phyloP scores from a whole-genome alignment of 2,329 filamentous ascomycete genomes.

The Sordariomycetes sp. region DNA sequence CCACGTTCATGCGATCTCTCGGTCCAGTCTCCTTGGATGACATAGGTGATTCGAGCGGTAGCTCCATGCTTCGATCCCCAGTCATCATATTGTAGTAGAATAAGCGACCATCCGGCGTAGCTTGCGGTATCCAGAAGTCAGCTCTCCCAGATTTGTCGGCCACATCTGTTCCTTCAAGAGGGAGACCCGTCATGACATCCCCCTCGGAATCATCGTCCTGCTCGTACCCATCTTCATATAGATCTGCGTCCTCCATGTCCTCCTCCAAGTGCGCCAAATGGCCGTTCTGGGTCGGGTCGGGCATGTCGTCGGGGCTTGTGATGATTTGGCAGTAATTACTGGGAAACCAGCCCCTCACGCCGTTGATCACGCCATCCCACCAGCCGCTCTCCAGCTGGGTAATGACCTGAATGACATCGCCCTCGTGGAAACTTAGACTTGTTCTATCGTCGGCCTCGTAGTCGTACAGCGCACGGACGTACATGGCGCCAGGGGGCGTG shows the following conservation, averaged over 20 bases:
- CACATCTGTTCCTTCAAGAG: slow-evolving; percentile 57
- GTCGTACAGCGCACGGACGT: slow-evolving; percentile 92
- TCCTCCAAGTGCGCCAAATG: slow-evolving; percentile 48
- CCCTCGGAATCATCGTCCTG: slow-evolving; percentile 57
- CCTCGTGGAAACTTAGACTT: slow-evolving; percentile 91
- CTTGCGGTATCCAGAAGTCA: slow-evolving; percentile 98
- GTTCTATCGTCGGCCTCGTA: slow-evolving; percentile 97
- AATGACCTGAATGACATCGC: slow-evolving; percentile 96
- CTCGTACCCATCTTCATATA: slow-evolving; percentile 58
- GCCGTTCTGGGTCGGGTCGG: slow-evolving; percentile 48
- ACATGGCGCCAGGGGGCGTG: slow-evolving; percentile 62
- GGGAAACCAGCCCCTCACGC: slow-evolving; percentile 95
- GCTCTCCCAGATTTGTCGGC: slow-evolving; percentile 72
- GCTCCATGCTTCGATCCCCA: slow-evolving; percentile 86
- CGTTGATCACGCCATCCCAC: slow-evolving; percentile 99
- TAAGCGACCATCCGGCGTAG: slow-evolving; percentile 81
- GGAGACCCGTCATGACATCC: slow-evolving; percentile 50
- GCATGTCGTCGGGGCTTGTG: slow-evolving; percentile 63
- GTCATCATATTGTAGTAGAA: slow-evolving; percentile 99
- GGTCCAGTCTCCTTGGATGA: slow-evolving; percentile 76
- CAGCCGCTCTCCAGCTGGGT: slow-evolving; percentile 96
- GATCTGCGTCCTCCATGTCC: slow-evolving; percentile 53
- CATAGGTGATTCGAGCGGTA: slow-evolving; percentile 84
- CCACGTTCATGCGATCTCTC: slow-evolving; percentile 78
- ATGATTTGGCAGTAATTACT: slow-evolving; percentile 97